Evolutionary conservation across 2,329 filamentous ascomycete species (phyloP).

Genomic region (Neonectria punicea): DNA sequence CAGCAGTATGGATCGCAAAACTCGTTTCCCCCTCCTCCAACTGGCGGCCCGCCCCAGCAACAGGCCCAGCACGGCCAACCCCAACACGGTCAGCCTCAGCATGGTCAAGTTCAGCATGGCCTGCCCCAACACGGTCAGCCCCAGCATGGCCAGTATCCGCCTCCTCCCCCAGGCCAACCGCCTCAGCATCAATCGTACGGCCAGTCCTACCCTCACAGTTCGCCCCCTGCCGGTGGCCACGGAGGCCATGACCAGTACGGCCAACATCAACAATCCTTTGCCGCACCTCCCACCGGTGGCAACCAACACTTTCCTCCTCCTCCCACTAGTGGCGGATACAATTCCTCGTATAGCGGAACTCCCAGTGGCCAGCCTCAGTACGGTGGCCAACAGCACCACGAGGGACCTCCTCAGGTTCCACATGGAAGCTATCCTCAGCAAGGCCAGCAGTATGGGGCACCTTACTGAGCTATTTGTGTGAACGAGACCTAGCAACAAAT

Average conservation of each 20-base stretch:
- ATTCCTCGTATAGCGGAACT: slow-evolving; percentile 41
- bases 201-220: slow-evolving; percentile 34
- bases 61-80: slow-evolving; percentile 31
- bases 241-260: slow-evolving; percentile 38
- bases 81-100: slow-evolving; percentile 24
- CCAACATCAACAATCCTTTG: slow-evolving; percentile 37
- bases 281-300: slow-evolving; percentile 32
- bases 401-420: slow-evolving; percentile 42
- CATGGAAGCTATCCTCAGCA: slow-evolving; percentile 47
- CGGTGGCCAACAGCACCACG: slow-evolving; percentile 42
- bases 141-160: slow-evolving; percentile 27
- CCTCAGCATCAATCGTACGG: slow-evolving; percentile 36
- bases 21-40: slow-evolving; percentile 40
- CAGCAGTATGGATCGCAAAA: slow-evolving; percentile 24
- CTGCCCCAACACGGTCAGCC: slow-evolving; percentile 24
- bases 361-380: slow-evolving; percentile 46
- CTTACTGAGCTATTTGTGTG: slow-evolving; percentile 33
- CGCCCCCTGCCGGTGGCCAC: slow-evolving; percentile 33
- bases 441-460: slow-evolving; percentile 37
- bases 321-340: slow-evolving; percentile 43
- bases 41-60: slow-evolving; percentile 33
- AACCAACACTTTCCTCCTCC: slow-evolving; percentile 41
- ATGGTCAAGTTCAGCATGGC: slow-evolving; percentile 11
- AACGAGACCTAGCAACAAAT: slow-evolving; percentile 1
- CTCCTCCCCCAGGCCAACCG: slow-evolving; percentile 34